A percentile compares a stretch with the other conserved stretches of the same genome.
These are phyloP conservation scores for Takashimella tepidaria DNA, from an alignment of 1,284 basidiomycete genomes.

Conservation along the genomic window DNA sequence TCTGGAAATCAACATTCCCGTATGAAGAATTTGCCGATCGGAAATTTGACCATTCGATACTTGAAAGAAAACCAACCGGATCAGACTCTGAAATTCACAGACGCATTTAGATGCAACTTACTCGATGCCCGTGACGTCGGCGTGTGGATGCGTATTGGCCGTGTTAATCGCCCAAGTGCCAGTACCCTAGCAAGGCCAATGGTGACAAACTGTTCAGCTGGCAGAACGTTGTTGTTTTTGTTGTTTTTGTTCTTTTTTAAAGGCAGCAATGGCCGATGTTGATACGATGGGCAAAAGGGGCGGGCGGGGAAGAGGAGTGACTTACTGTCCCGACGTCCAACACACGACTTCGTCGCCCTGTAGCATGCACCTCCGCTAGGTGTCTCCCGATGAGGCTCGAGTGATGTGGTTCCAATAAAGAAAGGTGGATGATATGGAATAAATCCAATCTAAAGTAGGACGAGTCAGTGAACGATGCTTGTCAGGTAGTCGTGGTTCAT, in stretches of 20 bases:
- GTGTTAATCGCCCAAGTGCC: slow-evolving; percentile 30
- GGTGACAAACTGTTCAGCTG: slow-evolving; percentile 3
- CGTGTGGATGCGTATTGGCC: slow-evolving; percentile 27
- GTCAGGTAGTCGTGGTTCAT: too few species aligned
- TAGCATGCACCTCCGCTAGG: slow-evolving; percentile 24
- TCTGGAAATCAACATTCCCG: slow-evolving; percentile 39
- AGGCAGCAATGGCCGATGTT: not conserved
- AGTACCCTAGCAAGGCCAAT: slow-evolving; percentile 12
- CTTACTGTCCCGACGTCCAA: slow-evolving; percentile 40
- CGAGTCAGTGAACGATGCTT: not conserved
- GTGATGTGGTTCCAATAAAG: slow-evolving; percentile 27
- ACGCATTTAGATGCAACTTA: slow-evolving; percentile 18
- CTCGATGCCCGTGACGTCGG: slow-evolving; percentile 38
- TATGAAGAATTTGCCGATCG: slow-evolving; percentile 10
- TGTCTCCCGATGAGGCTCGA: slow-evolving; percentile 21
- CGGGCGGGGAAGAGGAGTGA: slow-evolving; percentile 2
- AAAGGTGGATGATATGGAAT: slow-evolving; percentile 20
- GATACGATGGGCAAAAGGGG: not conserved
- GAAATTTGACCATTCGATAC: slow-evolving; percentile 30
- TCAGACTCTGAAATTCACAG: too few species aligned
- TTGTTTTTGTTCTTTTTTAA: not conserved
- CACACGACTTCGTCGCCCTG: slow-evolving; percentile 29
- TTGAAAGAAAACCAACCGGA: too few species aligned
- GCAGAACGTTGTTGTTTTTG: too few species aligned
- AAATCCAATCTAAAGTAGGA: slow-evolving; percentile 15